Evolutionary conservation across 495 filamentous ascomycete species (phyloP).

Genomic region (Aspergillus sclerotioniger): DNA sequence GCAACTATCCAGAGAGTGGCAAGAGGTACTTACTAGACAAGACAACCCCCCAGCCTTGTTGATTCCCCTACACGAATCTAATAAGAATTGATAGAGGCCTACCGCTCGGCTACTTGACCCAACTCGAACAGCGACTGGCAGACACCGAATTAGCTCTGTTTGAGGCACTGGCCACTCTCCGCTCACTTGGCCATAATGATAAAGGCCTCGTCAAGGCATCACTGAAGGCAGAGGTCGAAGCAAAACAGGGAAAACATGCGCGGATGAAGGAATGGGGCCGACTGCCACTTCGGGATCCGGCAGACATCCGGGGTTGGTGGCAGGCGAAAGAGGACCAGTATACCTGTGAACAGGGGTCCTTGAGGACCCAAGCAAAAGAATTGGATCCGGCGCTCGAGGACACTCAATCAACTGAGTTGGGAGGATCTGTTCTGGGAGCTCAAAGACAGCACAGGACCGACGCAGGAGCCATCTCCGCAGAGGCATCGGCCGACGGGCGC

Average conservation of each 20-base stretch:
- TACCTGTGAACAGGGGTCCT: too few relatives aligned
- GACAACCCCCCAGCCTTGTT: too few relatives aligned
- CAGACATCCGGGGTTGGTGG: conserved; percentile 21
- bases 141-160: conserved; percentile 24
- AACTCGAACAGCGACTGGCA: conserved; percentile 24
- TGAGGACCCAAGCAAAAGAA: too few relatives aligned
- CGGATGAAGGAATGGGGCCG: conserved; percentile 19
- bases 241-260: conserved; percentile 3
- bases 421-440: too few relatives aligned
- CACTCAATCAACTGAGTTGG: too few relatives aligned
- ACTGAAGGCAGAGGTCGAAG: not conserved
- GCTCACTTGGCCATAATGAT: conserved; percentile 3
- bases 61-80: not conserved
- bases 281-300: conserved; percentile 11
- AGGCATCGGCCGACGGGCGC: too few relatives aligned
- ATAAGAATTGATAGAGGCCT: conserved; percentile 17
- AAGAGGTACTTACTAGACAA: too few relatives aligned
- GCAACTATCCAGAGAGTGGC: conserved; percentile 26
- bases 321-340: conserved; percentile 11
- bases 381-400: too few relatives aligned
- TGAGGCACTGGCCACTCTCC: conserved; percentile 14
- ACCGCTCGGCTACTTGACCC: conserved; percentile 24
- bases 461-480: too few relatives aligned
- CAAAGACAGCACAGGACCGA: too few relatives aligned
- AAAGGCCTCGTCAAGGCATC: conserved; percentile 2